A percentile compares a stretch with the other conserved stretches of the same genome.
phyloP scores from a whole-genome alignment of 2,329 filamentous ascomycete species.

The Uncinocarpus reesii region DNA sequence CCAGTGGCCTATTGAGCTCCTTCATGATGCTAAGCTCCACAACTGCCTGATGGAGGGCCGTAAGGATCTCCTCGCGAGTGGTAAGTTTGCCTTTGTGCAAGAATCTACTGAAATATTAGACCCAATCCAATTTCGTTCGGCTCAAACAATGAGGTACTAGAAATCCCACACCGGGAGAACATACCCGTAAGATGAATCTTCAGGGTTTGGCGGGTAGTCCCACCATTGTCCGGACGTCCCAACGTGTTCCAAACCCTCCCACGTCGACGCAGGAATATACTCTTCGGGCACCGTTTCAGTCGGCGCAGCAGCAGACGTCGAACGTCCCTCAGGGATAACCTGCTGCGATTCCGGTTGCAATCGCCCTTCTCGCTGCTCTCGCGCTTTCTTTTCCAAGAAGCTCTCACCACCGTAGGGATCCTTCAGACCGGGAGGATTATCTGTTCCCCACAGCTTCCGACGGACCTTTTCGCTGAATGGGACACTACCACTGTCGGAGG shows the following conservation, averaged over 20 bases:
- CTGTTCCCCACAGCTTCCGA: constrained; percentile 42
- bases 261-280: constrained; percentile 41
- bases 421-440: constrained; percentile 39
- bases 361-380: constrained; percentile 15
- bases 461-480: constrained; percentile 39
- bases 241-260: constrained; percentile 46
- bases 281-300: constrained; percentile 17
- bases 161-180: constrained; percentile 16
- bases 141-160: neutral
- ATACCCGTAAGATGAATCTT: constrained; percentile 37
- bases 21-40: constrained; percentile 47
- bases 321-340: constrained; percentile 12
- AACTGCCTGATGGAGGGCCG: constrained; percentile 45
- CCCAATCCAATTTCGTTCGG: neutral
- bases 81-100: constrained; percentile 28
- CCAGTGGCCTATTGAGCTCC: constrained; percentile 32
- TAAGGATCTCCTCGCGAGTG: constrained; percentile 29
- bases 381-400: constrained; percentile 24
- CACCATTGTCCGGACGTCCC: constrained; percentile 41
- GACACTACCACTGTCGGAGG: constrained; percentile 17
- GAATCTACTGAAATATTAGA: constrained; percentile 23
- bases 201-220: constrained; percentile 27
- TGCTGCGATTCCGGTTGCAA: constrained; percentile 14
- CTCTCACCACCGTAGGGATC: constrained; percentile 40
- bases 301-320: neutral